Conservation (phyloP, 2,329 filamentous ascomycete genomes). For the Helminthosporium solani region DNA sequence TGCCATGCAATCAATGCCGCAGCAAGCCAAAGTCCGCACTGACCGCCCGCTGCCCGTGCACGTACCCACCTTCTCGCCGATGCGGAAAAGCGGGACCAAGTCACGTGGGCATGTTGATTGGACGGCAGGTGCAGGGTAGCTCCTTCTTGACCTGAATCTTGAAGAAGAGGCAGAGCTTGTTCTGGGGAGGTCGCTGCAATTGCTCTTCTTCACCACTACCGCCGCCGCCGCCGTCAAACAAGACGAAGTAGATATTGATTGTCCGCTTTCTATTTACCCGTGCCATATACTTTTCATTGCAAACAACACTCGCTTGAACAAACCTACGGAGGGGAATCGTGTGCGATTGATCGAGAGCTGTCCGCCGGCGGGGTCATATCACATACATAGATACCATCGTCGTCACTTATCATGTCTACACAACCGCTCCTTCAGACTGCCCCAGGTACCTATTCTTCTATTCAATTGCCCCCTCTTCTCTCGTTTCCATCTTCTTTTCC, state of each 20-base stretch:
- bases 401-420: constrained; percentile 71
- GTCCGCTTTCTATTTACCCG: too few species aligned
- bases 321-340: neutral
- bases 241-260: too few species aligned
- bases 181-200: neutral
- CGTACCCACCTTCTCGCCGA: too few species aligned
- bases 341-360: neutral
- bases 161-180: neutral
- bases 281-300: neutral
- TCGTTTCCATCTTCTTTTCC: constrained; percentile 1
- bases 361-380: constrained; percentile 7
- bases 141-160: neutral
- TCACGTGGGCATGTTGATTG: constrained; percentile 24
- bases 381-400: too few species aligned
- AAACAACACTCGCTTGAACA: neutral
- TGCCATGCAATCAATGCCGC: too few species aligned
- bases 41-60: neutral
- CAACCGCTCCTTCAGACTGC: constrained; percentile 94
- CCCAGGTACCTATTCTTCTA: constrained; percentile 63
- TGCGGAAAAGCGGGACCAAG: constrained; percentile 4
- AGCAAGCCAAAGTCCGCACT: neutral
- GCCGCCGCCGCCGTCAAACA: neutral
- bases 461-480: constrained; percentile 2
- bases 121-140: neutral
- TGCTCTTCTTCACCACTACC: neutral